Evolutionary conservation across 2,329 filamentous ascomycete species (phyloP).

Genomic region (Emericellopsis atlantica): DNA sequence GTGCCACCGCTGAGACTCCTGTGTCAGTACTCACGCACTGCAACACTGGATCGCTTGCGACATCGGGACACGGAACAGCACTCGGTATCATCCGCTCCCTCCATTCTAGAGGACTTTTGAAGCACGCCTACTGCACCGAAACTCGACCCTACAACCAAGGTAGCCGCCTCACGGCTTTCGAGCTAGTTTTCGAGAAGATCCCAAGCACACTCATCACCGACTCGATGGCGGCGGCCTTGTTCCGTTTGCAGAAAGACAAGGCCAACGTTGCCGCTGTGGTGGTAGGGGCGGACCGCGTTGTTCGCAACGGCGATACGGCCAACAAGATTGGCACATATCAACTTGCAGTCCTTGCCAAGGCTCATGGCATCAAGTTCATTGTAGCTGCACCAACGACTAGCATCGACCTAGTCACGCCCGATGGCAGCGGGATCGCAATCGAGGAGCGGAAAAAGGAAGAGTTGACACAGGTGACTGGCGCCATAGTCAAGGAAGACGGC

Average conservation of each 20-base stretch:
- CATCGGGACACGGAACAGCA: slow-evolving; percentile 93
- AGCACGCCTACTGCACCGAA: slow-evolving; percentile 90
- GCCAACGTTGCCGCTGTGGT: slow-evolving; percentile 75
- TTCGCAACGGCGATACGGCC: slow-evolving; percentile 91
- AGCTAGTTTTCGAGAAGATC: slow-evolving; percentile 88
- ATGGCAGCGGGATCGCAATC: slow-evolving; percentile 73
- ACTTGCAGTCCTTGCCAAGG: slow-evolving; percentile 75
- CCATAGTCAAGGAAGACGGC: slow-evolving; percentile 51
- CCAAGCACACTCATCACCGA: slow-evolving; percentile 88
- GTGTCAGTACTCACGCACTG: slow-evolving; percentile 91
- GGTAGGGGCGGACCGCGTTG: slow-evolving; percentile 89
- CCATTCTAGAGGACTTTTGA: slow-evolving; percentile 49
- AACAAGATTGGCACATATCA: slow-evolving; percentile 98
- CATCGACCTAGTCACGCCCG: slow-evolving; percentile 72
- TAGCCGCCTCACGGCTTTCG: slow-evolving; percentile 85
- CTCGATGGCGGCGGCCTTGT: slow-evolving; percentile 87
- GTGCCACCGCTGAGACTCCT: slow-evolving; percentile 29
- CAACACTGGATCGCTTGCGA: slow-evolving; percentile 94
- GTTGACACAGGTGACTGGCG: slow-evolving; percentile 74
- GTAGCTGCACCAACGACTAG: slow-evolving; percentile 92
- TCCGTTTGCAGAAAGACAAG: slow-evolving; percentile 47
- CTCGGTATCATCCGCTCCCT: slow-evolving; percentile 86
- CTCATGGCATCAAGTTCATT: slow-evolving; percentile 87
- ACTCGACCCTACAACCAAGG: slow-evolving; percentile 97
- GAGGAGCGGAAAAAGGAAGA: slow-evolving; percentile 76